A percentile compares a stretch with the other conserved stretches of the same genome.
phyloP scores from a whole-genome alignment of 2,329 filamentous ascomycete species.

The Leptographium wingfieldii region DNA sequence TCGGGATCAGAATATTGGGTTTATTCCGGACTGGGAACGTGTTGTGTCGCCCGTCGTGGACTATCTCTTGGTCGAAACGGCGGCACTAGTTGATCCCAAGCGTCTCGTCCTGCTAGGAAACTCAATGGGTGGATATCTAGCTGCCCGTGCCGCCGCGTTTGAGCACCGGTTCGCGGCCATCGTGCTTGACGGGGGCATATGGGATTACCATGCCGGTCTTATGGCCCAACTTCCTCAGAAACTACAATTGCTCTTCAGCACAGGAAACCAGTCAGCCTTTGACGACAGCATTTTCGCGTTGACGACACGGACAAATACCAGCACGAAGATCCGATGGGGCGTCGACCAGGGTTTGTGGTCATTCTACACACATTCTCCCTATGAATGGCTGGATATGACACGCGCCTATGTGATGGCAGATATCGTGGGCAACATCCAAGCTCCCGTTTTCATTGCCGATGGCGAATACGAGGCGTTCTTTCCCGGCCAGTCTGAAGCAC shows the following conservation, averaged over 20 bases:
- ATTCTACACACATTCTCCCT: slow-evolving; percentile 2
- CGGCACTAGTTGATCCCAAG: slow-evolving; percentile 18
- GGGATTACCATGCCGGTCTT: slow-evolving; percentile 12
- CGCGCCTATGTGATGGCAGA: background rate
- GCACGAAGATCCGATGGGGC: background rate
- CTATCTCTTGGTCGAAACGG: slow-evolving; percentile 15
- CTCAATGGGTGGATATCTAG: slow-evolving; percentile 28
- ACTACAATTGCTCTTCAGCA: background rate
- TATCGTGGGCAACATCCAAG: background rate
- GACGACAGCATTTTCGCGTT: background rate
- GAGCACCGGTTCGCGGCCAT: slow-evolving; percentile 27
- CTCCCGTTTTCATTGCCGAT: slow-evolving; percentile 2
- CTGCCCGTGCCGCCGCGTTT: slow-evolving; percentile 27
- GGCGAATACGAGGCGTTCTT: slow-evolving; percentile 1
- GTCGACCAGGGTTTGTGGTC: slow-evolving; percentile 3
- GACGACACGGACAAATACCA: background rate
- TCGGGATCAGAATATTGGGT: slow-evolving; percentile 26
- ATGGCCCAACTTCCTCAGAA: background rate
- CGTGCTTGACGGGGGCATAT: slow-evolving; percentile 27
- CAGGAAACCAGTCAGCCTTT: background rate
- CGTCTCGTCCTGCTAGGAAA: slow-evolving; percentile 26
- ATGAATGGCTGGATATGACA: background rate
- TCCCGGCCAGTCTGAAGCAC: background rate
- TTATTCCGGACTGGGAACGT: slow-evolving; percentile 31
- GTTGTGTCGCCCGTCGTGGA: slow-evolving; percentile 28